Evolutionary conservation across 2,329 filamentous ascomycete species (phyloP).

Genomic region (Curvularia eragrostidis): DNA sequence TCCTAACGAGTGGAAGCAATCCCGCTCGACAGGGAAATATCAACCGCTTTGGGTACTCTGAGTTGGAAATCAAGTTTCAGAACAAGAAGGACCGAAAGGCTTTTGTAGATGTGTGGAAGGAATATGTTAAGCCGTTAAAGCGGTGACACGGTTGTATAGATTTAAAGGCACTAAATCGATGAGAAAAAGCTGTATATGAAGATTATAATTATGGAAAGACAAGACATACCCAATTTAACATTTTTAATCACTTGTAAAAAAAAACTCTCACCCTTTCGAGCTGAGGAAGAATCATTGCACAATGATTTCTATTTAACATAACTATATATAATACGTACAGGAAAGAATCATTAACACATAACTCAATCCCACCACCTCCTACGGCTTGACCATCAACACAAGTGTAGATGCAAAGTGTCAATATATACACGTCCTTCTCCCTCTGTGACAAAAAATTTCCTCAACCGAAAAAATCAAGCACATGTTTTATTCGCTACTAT

Average conservation of each 20-base stretch:
- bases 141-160: not conserved
- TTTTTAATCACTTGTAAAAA: not conserved
- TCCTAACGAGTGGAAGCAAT: slow-evolving; percentile 13
- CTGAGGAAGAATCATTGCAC: not conserved
- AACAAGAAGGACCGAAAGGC: slow-evolving; percentile 34
- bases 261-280: not conserved
- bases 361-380: not conserved
- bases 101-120: slow-evolving; percentile 39
- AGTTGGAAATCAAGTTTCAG: slow-evolving; percentile 40
- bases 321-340: not conserved
- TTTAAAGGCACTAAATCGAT: not conserved
- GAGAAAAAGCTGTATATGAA: not conserved
- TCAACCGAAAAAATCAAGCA: not conserved
- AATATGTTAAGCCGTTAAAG: slow-evolving; percentile 31
- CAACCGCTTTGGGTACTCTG: slow-evolving; percentile 38
- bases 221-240: not conserved
- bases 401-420: not conserved
- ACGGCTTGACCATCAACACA: not conserved
- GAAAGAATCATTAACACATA: not conserved
- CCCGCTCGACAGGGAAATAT: slow-evolving; percentile 16
- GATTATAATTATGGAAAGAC: not conserved
- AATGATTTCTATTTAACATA: not conserved
- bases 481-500: not conserved
- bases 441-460: not conserved
- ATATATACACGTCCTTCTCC: not conserved